Evolutionary conservation across 164 flowering plant genomes (phyloP).

Genomic region (Stephania cephalantha): DNA sequence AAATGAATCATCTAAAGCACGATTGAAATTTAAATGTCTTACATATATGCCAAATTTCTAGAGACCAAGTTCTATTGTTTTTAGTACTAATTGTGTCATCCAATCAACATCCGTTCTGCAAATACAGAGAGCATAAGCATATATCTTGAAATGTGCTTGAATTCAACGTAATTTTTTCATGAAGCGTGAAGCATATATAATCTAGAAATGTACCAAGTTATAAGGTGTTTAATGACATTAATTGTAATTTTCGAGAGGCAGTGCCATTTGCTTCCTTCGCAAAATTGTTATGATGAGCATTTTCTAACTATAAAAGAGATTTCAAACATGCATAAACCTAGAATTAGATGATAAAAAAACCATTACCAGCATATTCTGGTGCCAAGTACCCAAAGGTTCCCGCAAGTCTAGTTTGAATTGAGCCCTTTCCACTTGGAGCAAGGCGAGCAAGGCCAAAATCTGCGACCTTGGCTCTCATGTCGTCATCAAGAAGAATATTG

Average conservation of each 20-base stretch:
- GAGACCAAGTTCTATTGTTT: too few relatives aligned
- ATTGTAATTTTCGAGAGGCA: too few relatives aligned
- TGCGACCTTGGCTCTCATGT: constrained; percentile 90
- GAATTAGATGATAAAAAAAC: neutral
- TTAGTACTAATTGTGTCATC: too few relatives aligned
- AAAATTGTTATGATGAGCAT: neutral
- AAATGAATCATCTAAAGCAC: neutral
- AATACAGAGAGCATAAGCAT: too few relatives aligned
- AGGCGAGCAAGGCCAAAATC: constrained; percentile 95
- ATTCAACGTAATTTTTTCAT: too few relatives aligned
- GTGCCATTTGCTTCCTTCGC: neutral
- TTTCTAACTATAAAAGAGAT: neutral
- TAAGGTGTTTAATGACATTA: too few relatives aligned
- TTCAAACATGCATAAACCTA: neutral
- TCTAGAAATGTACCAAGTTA: too few relatives aligned
- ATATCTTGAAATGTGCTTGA: too few relatives aligned
- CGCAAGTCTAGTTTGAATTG: constrained; percentile 75
- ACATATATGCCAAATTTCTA: too few relatives aligned
- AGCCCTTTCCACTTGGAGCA: constrained; percentile 79
- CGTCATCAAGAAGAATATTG: constrained; percentile 89
- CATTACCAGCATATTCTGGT: constrained; percentile 93
- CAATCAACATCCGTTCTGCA: too few relatives aligned
- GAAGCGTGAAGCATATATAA: too few relatives aligned
- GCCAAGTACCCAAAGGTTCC: constrained; percentile 97
- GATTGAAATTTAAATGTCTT: neutral